Percentiles rank a stretch among this genome's conserved stretches.
Evolutionary conservation across 345 rosid species (phyloP).

Genomic region (Adansonia digitata): DNA sequence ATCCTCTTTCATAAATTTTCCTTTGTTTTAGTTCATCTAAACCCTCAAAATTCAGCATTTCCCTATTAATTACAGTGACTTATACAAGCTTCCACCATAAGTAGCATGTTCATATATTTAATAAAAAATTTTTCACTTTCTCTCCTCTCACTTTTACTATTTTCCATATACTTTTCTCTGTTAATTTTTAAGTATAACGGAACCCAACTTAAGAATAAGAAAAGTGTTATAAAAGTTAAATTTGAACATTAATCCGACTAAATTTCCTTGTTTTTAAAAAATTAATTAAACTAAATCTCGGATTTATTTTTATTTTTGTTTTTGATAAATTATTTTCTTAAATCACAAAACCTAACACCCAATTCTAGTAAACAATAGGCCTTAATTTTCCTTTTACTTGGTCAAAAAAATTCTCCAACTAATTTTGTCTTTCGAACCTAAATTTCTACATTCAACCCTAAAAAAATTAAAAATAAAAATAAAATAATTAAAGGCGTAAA

Average conservation of each 20-base stretch:
- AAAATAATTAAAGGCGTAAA: slow-evolving; percentile 12
- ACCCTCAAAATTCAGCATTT: neutral
- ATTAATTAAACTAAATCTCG: too few relatives aligned
- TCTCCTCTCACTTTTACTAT: neutral
- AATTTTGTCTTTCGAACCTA: neutral
- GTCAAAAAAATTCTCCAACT: neutral
- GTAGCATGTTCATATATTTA: neutral
- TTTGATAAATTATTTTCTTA: neutral
- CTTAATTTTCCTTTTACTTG: neutral
- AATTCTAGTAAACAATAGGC: neutral
- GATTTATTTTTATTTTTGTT: too few relatives aligned
- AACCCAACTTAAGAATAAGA: neutral
- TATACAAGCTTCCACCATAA: neutral
- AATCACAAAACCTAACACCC: neutral
- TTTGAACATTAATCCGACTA: too few relatives aligned
- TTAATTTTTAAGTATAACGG: neutral
- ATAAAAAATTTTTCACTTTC: neutral
- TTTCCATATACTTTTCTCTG: neutral
- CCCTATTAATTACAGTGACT: neutral
- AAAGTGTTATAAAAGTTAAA: too few relatives aligned
- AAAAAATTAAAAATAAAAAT: neutral
- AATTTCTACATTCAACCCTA: neutral
- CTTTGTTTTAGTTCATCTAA: neutral
- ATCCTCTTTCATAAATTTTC: neutral
- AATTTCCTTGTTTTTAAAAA: too few relatives aligned